Base-by-base conservation (phyloP, 257 asterid species). In the Solanum arcanum region DNA sequence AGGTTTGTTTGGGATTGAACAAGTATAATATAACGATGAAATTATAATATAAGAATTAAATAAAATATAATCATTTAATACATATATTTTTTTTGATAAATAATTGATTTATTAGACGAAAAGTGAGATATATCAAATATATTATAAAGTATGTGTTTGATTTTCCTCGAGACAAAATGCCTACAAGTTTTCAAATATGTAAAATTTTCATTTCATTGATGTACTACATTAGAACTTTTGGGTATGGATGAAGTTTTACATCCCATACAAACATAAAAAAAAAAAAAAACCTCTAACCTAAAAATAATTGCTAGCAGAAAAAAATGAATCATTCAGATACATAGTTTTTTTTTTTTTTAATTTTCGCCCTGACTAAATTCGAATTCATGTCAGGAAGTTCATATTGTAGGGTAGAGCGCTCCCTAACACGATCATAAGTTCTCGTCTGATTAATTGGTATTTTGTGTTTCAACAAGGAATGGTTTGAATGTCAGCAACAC, bases 401-500 rank as follows among this genome's bases (percentile, higher is more conserved):
- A 16, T 8, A 3, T 52, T 6, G 0, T 37, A 10, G 44, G 4
- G 9, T 52, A 6, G 7, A 52, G n/a, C 4, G 4, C n/a, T 56
- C 25, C 46, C 2, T 7, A 56, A 2, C 64, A 18, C 3, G 25
- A 56, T 56, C 37, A 23, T 4, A 42, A 77, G 60, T 21, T n/a
- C 39, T 42, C 6, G 13, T 4, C 16, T 78, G 18, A 2, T 49
- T 31, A 20, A 62, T 62, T n/a, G 39, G 81, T 21, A 7, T 74
- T 39, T 23, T 64, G 70, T 31, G 72, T 52, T 73, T 47, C 74
- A 87, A 81, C 78, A 49, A 90, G 86, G 73, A 89, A 90, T 66
- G 91, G 92, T 86, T 83, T 90, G 90, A 89, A 89, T 59, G 92
- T 89, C 60, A 66, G 6, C 86, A 89, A 21, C 27, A 89, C 90